phyloP scores from a whole-genome alignment of 73 alveolate genomes.

The Loxodes magnus region DNA sequence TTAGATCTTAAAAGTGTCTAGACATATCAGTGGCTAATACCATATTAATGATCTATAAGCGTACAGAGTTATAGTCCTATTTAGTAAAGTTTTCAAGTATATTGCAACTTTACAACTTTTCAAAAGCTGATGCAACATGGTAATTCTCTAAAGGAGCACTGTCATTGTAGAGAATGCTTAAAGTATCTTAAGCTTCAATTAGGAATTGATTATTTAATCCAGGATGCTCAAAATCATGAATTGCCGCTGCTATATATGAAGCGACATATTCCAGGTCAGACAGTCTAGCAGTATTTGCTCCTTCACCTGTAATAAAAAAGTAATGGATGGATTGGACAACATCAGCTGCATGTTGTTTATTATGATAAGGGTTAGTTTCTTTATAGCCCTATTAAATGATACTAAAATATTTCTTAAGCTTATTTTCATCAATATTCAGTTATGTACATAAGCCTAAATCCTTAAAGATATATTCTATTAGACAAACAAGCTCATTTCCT shows the following conservation, averaged over 20 bases:
- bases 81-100: conserved; percentile 14
- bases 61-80: conserved; percentile 35
- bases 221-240: conserved; percentile 66
- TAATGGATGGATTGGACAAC: conserved; percentile 55
- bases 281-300: conserved; percentile 34
- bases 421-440: neutral
- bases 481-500: too few relatives aligned
- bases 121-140: conserved; percentile 47
- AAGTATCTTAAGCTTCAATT: conserved; percentile 21
- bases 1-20: conserved; percentile 50
- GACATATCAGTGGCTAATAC: conserved; percentile 78
- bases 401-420: conserved; percentile 24
- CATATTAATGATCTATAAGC: conserved; percentile 47
- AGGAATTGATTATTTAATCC: conserved; percentile 46
- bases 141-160: conserved; percentile 43
- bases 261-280: conserved; percentile 34
- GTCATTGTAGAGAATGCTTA: conserved; percentile 45
- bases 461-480: too few relatives aligned
- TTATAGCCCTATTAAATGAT: conserved; percentile 30
- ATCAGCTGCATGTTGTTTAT: conserved; percentile 67
- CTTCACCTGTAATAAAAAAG: conserved; percentile 49
- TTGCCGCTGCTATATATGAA: conserved; percentile 40
- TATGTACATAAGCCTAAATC: too few relatives aligned
- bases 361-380: conserved; percentile 45
- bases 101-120: conserved; percentile 20